phyloP scores from a whole-genome alignment of 306 rosid species.

The Fragaria ananassa region DNA sequence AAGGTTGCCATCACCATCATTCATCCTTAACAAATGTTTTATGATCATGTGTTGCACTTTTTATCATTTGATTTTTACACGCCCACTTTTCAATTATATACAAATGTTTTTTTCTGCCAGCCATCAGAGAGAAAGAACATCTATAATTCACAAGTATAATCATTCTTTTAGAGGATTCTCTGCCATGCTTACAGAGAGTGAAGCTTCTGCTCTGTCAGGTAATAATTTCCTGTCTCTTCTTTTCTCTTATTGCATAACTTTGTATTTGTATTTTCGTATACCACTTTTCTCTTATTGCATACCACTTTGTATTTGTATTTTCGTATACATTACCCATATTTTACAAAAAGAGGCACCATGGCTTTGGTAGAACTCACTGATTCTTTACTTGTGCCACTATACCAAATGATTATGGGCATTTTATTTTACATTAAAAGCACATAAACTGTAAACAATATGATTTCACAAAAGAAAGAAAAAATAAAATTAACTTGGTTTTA shows the following conservation, averaged over 20 bases:
- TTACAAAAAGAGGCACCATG: not conserved
- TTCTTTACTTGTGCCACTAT: not conserved
- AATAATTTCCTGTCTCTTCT: not conserved
- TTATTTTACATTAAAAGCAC: no score
- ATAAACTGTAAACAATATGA: no score
- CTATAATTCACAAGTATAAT: constrained; percentile 55
- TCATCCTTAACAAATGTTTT: not conserved
- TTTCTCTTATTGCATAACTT: not conserved
- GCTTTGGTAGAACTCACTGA: not conserved
- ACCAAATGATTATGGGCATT: no score
- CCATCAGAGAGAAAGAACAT: constrained; percentile 52
- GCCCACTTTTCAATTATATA: not conserved
- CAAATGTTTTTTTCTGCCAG: constrained; percentile 29
- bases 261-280: not conserved
- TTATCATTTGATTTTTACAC: not conserved
- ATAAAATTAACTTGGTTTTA: no score
- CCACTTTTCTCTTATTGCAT: not conserved
- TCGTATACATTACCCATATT: not conserved
- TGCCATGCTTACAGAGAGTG: constrained; percentile 75
- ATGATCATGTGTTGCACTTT: not conserved
- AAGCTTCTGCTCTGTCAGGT: constrained; percentile 85
- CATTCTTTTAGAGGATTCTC: constrained; percentile 92
- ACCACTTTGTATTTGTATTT: not conserved
- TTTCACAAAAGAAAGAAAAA: no score
- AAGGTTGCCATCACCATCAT: constrained; percentile 33